Evolutionary conservation across 495 filamentous ascomycete genomes (phyloP), one percentile per base, ranked within the genome.

Genomic region (Lophium mytilinum): DNA sequence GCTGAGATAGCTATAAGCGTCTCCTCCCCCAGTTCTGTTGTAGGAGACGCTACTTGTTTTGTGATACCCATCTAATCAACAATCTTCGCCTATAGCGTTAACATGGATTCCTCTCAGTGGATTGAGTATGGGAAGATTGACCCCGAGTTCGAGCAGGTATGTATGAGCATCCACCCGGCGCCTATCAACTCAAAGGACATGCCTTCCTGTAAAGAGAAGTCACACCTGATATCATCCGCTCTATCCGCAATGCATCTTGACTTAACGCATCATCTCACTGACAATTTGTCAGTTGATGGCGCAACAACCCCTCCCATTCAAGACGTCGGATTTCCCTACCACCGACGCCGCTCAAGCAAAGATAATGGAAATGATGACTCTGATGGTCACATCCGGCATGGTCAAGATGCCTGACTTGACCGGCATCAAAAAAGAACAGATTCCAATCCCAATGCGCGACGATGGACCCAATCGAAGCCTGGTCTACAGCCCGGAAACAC

Each of bases 101-200:
- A 48, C 46, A 61, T 61, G 53, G 53, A 56, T 36, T 56, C 58
- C 1, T 47, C 53, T n/a, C 51, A 54, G 15, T 61, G 58, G 58
- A 57, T 40, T 19, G 55, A 42, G 18, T 58, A 54, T 37, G 60
- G 55, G 10, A 63, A 58, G 45, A 63, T 63, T 15, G 60, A 63
- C 37, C 60, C 60, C 4, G 60, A 58, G 21, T 34, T 63, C 1
- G 60, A 63, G 43, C 55, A 50, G 10, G 60, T 58, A 63, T 19
- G 49, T n/a, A 6, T 36, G 3, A n/a, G 7, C 21, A 9, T 19
- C 10, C 8, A 15, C 1, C 24, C 15, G 9, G 39, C 35, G 9
- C 9, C 3, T 1, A 33, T 4, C n/a, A 12, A n/a, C 49, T 15
- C 15, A 37, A 41, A 9, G 17, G 17, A 41, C 4, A 14, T 41